Conservation (phyloP, 768 basidiomycete genomes). For the Mycena belliarum region DNA sequence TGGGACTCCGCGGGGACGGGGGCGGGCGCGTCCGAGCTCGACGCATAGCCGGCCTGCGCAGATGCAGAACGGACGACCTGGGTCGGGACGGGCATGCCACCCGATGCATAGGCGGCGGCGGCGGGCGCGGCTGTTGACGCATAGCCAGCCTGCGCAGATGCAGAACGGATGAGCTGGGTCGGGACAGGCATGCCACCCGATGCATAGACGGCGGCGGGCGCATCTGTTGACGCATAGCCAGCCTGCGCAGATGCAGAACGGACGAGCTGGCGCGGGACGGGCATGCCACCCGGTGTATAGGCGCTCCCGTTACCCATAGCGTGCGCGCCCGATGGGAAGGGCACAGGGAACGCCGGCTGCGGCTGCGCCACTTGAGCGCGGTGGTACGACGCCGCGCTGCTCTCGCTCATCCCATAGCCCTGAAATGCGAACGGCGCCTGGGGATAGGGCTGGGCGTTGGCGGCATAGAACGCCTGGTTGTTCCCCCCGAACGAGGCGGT, state of each 20-base stretch:
- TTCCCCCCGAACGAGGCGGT: not conserved
- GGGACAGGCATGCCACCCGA: not conserved
- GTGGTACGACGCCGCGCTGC: not conserved
- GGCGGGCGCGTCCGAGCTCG: too few species aligned
- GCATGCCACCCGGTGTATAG: not conserved
- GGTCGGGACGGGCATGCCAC: too few species aligned
- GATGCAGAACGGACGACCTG: too few species aligned
- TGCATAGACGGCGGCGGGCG: not conserved
- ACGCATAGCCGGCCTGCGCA: too few species aligned
- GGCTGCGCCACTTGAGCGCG: not conserved
- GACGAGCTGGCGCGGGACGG: not conserved
- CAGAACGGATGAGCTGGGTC: not conserved
- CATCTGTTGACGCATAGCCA: not conserved
- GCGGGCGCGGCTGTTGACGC: too few species aligned
- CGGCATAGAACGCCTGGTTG: not conserved
- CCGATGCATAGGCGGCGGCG: too few species aligned
- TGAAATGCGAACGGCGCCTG: not conserved
- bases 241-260: not conserved
- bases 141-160: too few species aligned
- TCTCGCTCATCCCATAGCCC: not conserved
- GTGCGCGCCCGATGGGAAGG: not conserved
- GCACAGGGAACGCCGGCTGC: not conserved
- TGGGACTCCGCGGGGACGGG: too few species aligned
- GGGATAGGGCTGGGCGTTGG: not conserved
- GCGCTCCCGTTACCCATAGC: too few species aligned